Base-by-base conservation (phyloP, 2,329 filamentous ascomycete genomes). In the Chaetomium strumarium region DNA sequence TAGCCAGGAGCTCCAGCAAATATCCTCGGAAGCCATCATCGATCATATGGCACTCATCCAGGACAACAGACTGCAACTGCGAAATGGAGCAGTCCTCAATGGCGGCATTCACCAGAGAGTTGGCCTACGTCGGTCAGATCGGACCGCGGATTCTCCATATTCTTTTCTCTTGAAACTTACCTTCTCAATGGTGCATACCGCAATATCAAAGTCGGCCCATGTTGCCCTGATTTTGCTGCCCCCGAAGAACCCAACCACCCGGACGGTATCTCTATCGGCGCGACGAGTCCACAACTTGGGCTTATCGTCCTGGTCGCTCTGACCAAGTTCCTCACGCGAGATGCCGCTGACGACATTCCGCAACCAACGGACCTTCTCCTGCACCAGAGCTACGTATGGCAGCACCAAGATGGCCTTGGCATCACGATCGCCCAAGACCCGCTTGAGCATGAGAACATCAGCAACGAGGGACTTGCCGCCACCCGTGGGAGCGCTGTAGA, bases 41-140 rank as follows among this genome's bases (percentile, higher is more conserved):
- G 41, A 90, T 75, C 85, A 91, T 90, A 64, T 91, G 87, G n/a
- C 90, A 70, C 64, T 91, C 87, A 61, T 91, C 87, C 33, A 90
- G 72, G 13, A 90, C 84, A 16, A 90, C 79, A 11, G 83, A 73
- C 43, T 78, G 80, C 40, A 91, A 70, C 17, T 81, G 75, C n/a
- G 75, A 71, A 54, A 89, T 77, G 3, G 75, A 80, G 62, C 79
- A 81, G 57, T 90, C 84, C 56, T 87, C 83, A 58, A 90, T 87
- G 13, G 86, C 84, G 19, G 78, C 72, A 60, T 91, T 90, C 29
- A 90, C 76, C 37, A 91, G 75, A 11, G 83, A 78, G 62, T 90
- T 91, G 49, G 86, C 86, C 84, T 88, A 49, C 17, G 11, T 3
- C n/a, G 17, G 37, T 41, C 14, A 47, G 36, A 31, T 44, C 57